Evolutionary conservation across 495 filamentous ascomycete genomes (phyloP).

Genomic region (Penicillium parvum): DNA sequence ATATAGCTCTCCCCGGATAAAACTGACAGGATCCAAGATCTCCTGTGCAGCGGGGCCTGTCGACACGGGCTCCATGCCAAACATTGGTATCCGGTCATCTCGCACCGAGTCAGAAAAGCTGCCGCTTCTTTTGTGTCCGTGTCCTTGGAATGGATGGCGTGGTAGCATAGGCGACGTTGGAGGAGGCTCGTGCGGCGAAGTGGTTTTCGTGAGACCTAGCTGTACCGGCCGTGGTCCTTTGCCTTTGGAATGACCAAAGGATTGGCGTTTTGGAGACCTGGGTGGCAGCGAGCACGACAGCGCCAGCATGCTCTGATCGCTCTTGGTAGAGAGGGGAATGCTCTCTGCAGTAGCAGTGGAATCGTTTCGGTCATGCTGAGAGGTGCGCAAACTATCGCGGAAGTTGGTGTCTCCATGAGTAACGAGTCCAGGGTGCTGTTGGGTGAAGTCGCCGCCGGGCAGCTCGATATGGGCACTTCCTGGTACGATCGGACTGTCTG

Average conservation of each 20-base stretch:
- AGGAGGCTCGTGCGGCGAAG: constrained; percentile 24
- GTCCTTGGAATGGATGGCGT: constrained; percentile 38
- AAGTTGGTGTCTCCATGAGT: constrained; percentile 26
- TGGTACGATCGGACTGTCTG: constrained; percentile 68
- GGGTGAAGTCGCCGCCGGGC: constrained; percentile 16
- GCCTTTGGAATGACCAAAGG: constrained; percentile 33
- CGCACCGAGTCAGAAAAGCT: constrained; percentile 86
- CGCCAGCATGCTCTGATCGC: constrained; percentile 59
- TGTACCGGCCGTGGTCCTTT: constrained; percentile 64
- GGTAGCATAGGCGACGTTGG: constrained; percentile 28
- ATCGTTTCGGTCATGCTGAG: constrained; percentile 40
- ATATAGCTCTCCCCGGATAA: constrained; percentile 78
- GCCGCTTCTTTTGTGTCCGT: constrained; percentile 65
- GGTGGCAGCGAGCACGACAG: constrained; percentile 82
- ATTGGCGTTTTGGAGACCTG: constrained; percentile 49
- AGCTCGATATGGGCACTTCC: constrained; percentile 52
- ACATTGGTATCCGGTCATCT: constrained; percentile 61
- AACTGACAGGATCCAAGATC: constrained; percentile 68
- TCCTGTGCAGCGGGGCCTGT: constrained; percentile 34
- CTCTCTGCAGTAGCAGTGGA: constrained; percentile 44
- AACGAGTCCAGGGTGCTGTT: constrained; percentile 1
- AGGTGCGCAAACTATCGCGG: constrained; percentile 19
- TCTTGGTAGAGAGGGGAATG: constrained; percentile 42
- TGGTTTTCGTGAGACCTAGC: constrained; percentile 22
- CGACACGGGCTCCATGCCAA: constrained; percentile 12